Base-by-base conservation (phyloP, 768 basidiomycete genomes). In the Xanthoconium stramineum region DNA sequence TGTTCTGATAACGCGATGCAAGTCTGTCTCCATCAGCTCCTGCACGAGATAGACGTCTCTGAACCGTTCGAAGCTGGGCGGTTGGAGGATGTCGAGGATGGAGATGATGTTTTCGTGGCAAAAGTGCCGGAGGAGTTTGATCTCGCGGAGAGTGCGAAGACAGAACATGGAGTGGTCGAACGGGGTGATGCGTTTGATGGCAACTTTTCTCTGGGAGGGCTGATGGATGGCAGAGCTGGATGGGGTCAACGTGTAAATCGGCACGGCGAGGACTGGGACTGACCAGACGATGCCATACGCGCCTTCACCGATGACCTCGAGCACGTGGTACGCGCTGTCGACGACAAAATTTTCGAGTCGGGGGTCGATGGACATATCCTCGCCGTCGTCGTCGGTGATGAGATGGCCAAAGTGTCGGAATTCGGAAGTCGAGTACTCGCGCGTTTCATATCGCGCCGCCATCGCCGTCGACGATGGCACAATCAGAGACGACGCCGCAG, bases 111-210 rank as follows among this genome's bases (percentile, higher is more conserved):
- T 87, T 68, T 88, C 87, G 72, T 88, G 86, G 64, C 82, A 82
- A 64, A 91, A 89, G 77, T 94, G 91, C 39, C 89, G 86, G 51
- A 98, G 83, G 17, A 98, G 83, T 76, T 97, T 98, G 71, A 97
- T 89, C 77, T 97, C 92, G 59, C 91, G 78, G 9, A 93, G 80
- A 7, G 91, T 94, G 44, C 81, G 75, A 4, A 94, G 80, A 68
- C 88, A 91, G 72, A 94, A 94, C 91, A 94, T 91, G 38, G 89
- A 85, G 68, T 96, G 94, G 72, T 94, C 93, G 63, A 98, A 97
- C 0, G 95, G 95, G 0, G 89, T 85, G 70, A 98, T 97, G 62
- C 91, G 89, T 74, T 98, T 98, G 71, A 98, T 97, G 33, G 95
- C 95, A 46, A 98, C 95, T 74, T 86, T 90, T 42, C 89, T 82